Percentiles rank a stretch among this genome's conserved stretches.
Conservation (phyloP, 352 stramenopile genomes). For the Halophytophthora batemanensis region DNA sequence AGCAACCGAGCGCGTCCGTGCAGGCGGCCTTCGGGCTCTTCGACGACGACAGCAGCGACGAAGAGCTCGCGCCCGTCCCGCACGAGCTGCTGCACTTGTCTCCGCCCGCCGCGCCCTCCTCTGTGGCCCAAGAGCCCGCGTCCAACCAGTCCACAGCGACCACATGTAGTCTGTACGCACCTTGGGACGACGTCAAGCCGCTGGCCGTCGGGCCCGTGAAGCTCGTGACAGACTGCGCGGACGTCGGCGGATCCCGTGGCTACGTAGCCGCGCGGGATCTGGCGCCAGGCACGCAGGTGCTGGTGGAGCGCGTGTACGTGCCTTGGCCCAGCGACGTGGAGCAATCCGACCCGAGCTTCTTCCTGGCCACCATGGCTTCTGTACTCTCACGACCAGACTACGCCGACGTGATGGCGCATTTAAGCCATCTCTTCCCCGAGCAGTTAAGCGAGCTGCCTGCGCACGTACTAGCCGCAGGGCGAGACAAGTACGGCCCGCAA, state of each 20-base stretch:
- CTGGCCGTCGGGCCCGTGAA: constrained; percentile 81
- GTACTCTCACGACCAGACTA: constrained; percentile 76
- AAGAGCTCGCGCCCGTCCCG: constrained; percentile 21
- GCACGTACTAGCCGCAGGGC: constrained; percentile 47
- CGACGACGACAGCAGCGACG: constrained; percentile 77
- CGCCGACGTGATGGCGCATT: constrained; percentile 61
- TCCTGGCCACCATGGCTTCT: constrained; percentile 85
- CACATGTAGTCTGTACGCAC: constrained; percentile 42
- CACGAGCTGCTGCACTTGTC: constrained; percentile 25
- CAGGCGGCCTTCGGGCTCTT: constrained; percentile 80
- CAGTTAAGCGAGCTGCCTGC: constrained; percentile 67
- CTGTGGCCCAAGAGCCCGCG: constrained; percentile 7
- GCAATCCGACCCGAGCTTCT: constrained; percentile 72
- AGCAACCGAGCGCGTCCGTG: constrained; percentile 41
- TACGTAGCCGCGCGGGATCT: constrained; percentile 85
- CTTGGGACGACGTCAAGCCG: constrained; percentile 79
- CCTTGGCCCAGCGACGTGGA: constrained; percentile 88
- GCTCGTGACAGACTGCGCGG: constrained; percentile 45
- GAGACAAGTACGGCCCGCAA: constrained; percentile 52
- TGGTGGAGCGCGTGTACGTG: constrained; percentile 89
- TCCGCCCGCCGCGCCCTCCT: neutral
- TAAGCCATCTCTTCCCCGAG: constrained; percentile 86
- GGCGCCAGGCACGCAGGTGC: constrained; percentile 82
- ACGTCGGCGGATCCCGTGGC: constrained; percentile 80
- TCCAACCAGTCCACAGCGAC: constrained; percentile 1